Base-by-base conservation (phyloP, 2,329 filamentous ascomycete genomes). In the Penicillium sp. region DNA sequence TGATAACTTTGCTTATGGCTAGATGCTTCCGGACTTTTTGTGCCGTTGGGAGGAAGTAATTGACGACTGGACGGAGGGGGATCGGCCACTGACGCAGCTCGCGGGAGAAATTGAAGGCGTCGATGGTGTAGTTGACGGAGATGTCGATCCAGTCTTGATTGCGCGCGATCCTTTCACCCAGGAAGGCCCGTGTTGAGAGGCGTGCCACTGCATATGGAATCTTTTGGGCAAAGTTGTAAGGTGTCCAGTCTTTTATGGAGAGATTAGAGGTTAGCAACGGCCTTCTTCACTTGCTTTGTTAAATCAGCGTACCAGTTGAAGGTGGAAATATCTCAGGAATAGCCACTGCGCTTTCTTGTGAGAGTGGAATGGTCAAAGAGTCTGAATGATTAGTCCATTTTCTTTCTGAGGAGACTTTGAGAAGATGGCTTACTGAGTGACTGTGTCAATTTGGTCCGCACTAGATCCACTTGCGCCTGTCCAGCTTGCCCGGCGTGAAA, bases 211-310 rank as follows among this genome's bases (percentile, higher is more conserved):
- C 74, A 19, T 80, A 74, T 2, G 85, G 72, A 39, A 81, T 71
- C 52, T 84, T 79, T 0, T 78, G 77, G 33, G 83, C 80, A 60
- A 84, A 76, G 59, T 77, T 79, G 47, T 84, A 77, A 0, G 80
- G 65, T 1, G 79, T 83, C 83, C 83, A 85, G 56, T 84, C 82
- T 67, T 39, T 36, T 2, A n/a, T 36, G 14, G n/a, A 5, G 2
- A 23, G 16, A 8, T 7, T 23, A 8, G 13, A 37, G 10, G 21
- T 42, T 42, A 42, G 37, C 19, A n/a, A 42, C 13, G 13, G 31
- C 5, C 24, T 33, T 33, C 5, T 13, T 33, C 31, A 13, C 31
- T 33, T 33, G 3, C 6, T 40, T 40, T 24, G 19, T 23, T 24
- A 5, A 14, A 24, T 11, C 2, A 9, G 36, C 61, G 28, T 68